Base-by-base conservation (phyloP, 2,329 filamentous ascomycete genomes). In the Trichoderma pleuroti region DNA sequence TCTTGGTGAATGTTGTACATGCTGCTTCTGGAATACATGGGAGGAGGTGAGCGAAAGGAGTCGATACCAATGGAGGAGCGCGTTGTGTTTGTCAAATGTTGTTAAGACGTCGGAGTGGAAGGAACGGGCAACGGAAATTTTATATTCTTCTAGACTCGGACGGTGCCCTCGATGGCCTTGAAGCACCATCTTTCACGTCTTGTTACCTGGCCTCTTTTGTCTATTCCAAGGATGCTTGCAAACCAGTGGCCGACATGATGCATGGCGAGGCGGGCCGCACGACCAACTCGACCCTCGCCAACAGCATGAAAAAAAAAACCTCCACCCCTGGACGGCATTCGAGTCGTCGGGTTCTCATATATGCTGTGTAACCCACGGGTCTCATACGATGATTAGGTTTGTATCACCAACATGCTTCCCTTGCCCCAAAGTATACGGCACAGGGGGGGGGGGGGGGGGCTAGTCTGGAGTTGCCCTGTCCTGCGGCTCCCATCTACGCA, bases 1-100 rank as follows among this genome's bases (percentile, higher is more conserved):
- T 82, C 46, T 76, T 34, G 11, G 18, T 14, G 8, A 6, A 21
- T 34, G 12, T 1, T 30, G 46, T 12, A 4, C 62, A 36, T n/a
- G n/a, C 30, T 64, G 24, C 12, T 36, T 42, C 24, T 57, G 24
- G 8, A n/a, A 8, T 21, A 57, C 32, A 21, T 18, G 6, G 21
- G 30, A 8, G 9, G 24, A 28, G 24, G 11, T n/a, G 9, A 1
- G n/a, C 9, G 5, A 46, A 30, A 16, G 0, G 24, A 46, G 16
- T 30, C 16, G 16, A 12, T 28, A 21, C 14, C 9, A 16, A 46
- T 5, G 26, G 24, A 10, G 24, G 18, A 56, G 12, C 5, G 18
- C 39, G 63, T 4, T 14, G 56, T 32, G 52, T n/a, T n/a, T n/a
- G n/a, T n/a, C n/a, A n/a, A n/a, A n/a, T n/a, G n/a, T n/a, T n/a